Evolutionary conservation across 2,329 filamentous ascomycete genomes (phyloP), one percentile per base, ranked within the genome.

Genomic region (Phymatotrichopsis omnivora): DNA sequence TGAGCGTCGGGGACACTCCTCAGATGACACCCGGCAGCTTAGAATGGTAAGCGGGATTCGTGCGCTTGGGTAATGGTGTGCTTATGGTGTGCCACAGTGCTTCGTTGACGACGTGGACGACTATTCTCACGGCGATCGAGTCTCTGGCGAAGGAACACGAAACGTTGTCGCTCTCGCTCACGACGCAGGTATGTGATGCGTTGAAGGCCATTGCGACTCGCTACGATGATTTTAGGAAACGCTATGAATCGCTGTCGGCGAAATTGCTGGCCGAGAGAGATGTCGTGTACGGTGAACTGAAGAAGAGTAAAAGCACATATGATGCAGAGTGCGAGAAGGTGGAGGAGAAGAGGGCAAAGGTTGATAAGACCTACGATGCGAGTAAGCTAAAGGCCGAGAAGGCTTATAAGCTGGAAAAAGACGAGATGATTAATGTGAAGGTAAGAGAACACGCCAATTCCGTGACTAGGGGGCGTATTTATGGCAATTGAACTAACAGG

Each of bases 351-450:
- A 81, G 91, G 60, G 96, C 95, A 69, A 98, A 98, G 72, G 79
- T 82, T 39, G 91, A 98, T 60, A 82, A 82, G 35, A 78, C 86
- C n/a, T 93, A 91, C 60, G 89, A 96, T 55, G 72, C 78, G 58
- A 69, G 74, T 63, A 95, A 48, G 33, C 38, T 76, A 52, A 98
- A 95, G 68, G 86, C 89, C 6, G 84, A 94, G 61, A 81, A 77
- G 61, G 79, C 85, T 28, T 98, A 93, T 65, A 85, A 93, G 60
- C 85, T 94, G 62, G 89, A 96, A 64, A 72, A 93, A 49, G 68
- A 80, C 49, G 91, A 98, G 57, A 96, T 96, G 91, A 84, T 91
- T 66, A 98, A 98, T 62, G 75, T 82, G 63, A 98, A 98, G 45
- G 54, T 56, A 17, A 27, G 45, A 45, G 22, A n/a, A 29, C 17